phyloP scores from a whole-genome alignment of 2,329 filamentous ascomycete genomes.

The Stachybotrys elegans region DNA sequence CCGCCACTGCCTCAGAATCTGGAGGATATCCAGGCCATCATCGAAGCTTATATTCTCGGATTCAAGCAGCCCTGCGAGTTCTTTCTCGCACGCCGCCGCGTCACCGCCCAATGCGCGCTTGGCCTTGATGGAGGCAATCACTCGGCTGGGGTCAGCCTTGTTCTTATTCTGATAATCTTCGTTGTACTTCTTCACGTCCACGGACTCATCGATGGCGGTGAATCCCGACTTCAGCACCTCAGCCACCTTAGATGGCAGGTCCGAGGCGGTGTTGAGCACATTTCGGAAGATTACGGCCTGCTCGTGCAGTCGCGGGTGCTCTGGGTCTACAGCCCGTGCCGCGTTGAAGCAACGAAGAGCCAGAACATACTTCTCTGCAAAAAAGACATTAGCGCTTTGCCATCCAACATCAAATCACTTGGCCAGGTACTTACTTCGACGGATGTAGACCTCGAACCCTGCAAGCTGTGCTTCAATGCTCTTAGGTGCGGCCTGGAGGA shows the following conservation, averaged over 20 bases:
- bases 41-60: conserved; percentile 44
- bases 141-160: conserved; percentile 55
- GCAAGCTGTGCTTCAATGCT: conserved; percentile 76
- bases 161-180: conserved; percentile 59
- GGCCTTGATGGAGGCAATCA: conserved; percentile 58
- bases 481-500: conserved; percentile 78
- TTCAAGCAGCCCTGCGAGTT: conserved; percentile 55
- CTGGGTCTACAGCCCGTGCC: conserved; percentile 61
- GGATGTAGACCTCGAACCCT: conserved; percentile 86
- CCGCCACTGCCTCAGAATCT: conserved; percentile 42
- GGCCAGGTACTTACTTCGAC: conserved; percentile 76
- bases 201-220: conserved; percentile 50
- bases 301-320: conserved; percentile 69
- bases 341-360: conserved; percentile 81
- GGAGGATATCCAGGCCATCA: conserved; percentile 46
- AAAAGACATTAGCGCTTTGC: too few species aligned
- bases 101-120: conserved; percentile 55
- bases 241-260: conserved; percentile 56
- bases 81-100: conserved; percentile 52
- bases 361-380: conserved; percentile 75
- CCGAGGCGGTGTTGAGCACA: conserved; percentile 51
- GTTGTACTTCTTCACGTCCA: conserved; percentile 60
- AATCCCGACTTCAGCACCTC: conserved; percentile 69
- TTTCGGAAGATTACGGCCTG: conserved; percentile 67
- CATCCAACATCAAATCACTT: too few species aligned